phyloP scores from a whole-genome alignment of 2,329 filamentous ascomycete genomes.

The Emmonsia crescens region DNA sequence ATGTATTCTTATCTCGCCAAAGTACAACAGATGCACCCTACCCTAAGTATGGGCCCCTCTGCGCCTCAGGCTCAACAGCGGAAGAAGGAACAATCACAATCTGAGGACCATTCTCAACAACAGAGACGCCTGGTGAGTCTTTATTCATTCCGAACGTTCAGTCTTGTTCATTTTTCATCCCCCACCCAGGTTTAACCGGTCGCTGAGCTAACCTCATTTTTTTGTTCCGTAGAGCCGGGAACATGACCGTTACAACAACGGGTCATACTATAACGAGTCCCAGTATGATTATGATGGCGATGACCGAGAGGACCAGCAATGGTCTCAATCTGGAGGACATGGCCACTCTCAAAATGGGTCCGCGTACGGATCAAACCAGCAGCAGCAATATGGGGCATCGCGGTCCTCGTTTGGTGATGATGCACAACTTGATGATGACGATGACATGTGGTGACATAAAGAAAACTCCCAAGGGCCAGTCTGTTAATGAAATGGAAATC shows the following conservation, averaged over 20 bases:
- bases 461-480: neutral
- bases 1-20: slow-evolving; percentile 99
- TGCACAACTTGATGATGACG: slow-evolving; percentile 33
- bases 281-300: slow-evolving; percentile 43
- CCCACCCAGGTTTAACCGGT: neutral
- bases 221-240: slow-evolving; percentile 14
- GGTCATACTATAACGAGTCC: slow-evolving; percentile 38
- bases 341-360: slow-evolving; percentile 31
- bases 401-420: slow-evolving; percentile 33
- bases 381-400: slow-evolving; percentile 24
- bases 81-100: slow-evolving; percentile 23
- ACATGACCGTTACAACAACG: slow-evolving; percentile 31
- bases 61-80: slow-evolving; percentile 52
- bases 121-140: slow-evolving; percentile 33
- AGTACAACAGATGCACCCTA: slow-evolving; percentile 96
- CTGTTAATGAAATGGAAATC: neutral
- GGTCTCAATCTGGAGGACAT: slow-evolving; percentile 27
- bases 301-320: slow-evolving; percentile 28
- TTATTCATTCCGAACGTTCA: neutral
- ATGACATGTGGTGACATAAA: slow-evolving; percentile 38
- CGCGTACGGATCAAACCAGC: slow-evolving; percentile 25
- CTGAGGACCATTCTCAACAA: slow-evolving; percentile 36
- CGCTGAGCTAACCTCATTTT: slow-evolving; percentile 5
- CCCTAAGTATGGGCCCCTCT: slow-evolving; percentile 80
- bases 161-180: neutral